Conservation (phyloP, 805 yeast genomes). For the Maudiozyma pseudohumilis region DNA sequence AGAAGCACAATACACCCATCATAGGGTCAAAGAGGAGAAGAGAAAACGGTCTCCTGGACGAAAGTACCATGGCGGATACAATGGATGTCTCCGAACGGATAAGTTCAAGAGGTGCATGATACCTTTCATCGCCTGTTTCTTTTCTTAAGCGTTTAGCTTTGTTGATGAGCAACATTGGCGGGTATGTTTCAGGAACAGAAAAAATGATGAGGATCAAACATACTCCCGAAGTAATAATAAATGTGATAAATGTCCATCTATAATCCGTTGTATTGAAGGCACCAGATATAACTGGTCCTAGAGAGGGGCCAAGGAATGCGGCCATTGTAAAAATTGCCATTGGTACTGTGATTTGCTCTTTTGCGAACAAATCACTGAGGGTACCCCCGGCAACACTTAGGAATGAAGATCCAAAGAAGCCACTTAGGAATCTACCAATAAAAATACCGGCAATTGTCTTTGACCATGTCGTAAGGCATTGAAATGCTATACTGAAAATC, state of each 20-base stretch:
- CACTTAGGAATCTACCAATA: constrained; percentile 57
- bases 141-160: constrained; percentile 44
- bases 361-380: constrained; percentile 58
- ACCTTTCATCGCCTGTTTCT: constrained; percentile 44
- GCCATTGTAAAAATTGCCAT: constrained; percentile 56
- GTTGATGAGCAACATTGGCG: constrained; percentile 39
- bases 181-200: constrained; percentile 58
- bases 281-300: constrained; percentile 58
- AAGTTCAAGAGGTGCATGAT: constrained; percentile 32
- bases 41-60: constrained; percentile 44
- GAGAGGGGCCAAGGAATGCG: constrained; percentile 60
- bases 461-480: constrained; percentile 46
- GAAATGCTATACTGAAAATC: constrained; percentile 48
- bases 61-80: constrained; percentile 32
- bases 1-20: constrained; percentile 43
- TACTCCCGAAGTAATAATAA: constrained; percentile 54
- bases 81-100: constrained; percentile 36
- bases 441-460: constrained; percentile 53
- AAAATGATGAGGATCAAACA: constrained; percentile 36
- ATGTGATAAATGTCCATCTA: constrained; percentile 63
- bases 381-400: constrained; percentile 72
- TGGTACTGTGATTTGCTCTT: constrained; percentile 54
- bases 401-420: constrained; percentile 67
- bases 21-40: constrained; percentile 44
- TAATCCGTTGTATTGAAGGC: constrained; percentile 41